Evolutionary conservation across 2,329 filamentous ascomycete genomes (phyloP), one percentile per base, ranked within the genome.

Genomic region (Colletotrichum sp.): DNA sequence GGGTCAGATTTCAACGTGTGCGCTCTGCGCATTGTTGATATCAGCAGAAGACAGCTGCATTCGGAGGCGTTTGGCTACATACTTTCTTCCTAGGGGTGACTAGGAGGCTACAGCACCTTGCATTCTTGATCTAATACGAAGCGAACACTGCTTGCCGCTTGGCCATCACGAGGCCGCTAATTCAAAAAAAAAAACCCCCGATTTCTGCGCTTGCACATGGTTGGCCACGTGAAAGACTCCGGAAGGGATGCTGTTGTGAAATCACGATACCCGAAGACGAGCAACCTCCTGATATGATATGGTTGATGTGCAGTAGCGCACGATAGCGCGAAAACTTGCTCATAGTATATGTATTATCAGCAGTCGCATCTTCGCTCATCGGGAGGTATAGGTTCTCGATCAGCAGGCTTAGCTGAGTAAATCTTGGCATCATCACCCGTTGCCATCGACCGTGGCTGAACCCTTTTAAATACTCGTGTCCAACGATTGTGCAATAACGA

Each of bases 31-130:
- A n/a, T 32, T 63, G 22, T 13, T 48, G 34, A 44, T 16, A 19
- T n/a, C 48, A 7, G 28, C 48, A 48, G 55, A 32, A 39, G 52
- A 57, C 36, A 60, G 39, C 36, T 67, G 73, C 73, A 72, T 75
- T 11, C 28, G 39, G 52, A 72, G 73, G 73, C 73, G 73, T 75
- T 67, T 55, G 32, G 73, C 13, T 8, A 48, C 22, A 52, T 52
- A 22, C 44, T 30, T 72, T 59, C 30, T 44, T 59, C 34, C 19
- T 27, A 27, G 15, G 15, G 68, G 36, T 57, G 44, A 19, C 30
- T 57, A 30, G 68, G 48, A 44, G 30, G 6, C 16, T 32, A 72
- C 36, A 67, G 68, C 22, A 71, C 68, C 72, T 65, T 72, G 36
- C 36, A 71, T 71, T 57, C 60, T 52, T 39, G 19, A 52, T 19